A percentile compares a stretch with the other conserved stretches of the same genome.
These are phyloP conservation scores for Heliamphora exappendiculata DNA, from an alignment of 148 eudicot species.

Conservation along the genomic window DNA sequence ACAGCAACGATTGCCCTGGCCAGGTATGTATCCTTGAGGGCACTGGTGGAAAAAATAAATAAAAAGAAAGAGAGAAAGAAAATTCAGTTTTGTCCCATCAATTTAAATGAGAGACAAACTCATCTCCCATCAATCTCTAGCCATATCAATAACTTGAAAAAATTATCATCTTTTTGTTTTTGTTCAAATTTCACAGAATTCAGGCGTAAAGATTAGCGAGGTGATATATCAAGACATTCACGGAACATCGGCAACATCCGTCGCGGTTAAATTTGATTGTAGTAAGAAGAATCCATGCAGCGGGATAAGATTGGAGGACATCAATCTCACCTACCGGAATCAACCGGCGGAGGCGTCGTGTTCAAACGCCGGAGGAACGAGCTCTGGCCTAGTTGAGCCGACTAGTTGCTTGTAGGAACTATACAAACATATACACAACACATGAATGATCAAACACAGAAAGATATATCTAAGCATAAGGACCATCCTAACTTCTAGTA, in stretches of 20 bases:
- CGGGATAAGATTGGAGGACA: background rate
- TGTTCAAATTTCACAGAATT: background rate
- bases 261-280: background rate
- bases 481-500: background rate
- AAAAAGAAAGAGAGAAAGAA: background rate
- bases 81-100: background rate
- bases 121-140: background rate
- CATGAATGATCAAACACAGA: background rate
- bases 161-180: background rate
- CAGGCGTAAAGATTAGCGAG: background rate
- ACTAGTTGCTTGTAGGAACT: background rate
- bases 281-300: slow-evolving; percentile 2
- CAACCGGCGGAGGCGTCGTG: background rate
- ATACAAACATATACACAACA: background rate
- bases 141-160: background rate
- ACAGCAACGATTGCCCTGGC: background rate
- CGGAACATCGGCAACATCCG: background rate
- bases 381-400: background rate
- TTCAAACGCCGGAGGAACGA: background rate
- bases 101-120: background rate
- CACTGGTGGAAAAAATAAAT: background rate
- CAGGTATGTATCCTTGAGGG: background rate
- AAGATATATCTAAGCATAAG: background rate
- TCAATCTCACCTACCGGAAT: background rate
- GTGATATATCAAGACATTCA: slow-evolving; percentile 2